phyloP scores from a whole-genome alignment of 31 red algal genomes.

The Pterothamnion heteromorphum region DNA sequence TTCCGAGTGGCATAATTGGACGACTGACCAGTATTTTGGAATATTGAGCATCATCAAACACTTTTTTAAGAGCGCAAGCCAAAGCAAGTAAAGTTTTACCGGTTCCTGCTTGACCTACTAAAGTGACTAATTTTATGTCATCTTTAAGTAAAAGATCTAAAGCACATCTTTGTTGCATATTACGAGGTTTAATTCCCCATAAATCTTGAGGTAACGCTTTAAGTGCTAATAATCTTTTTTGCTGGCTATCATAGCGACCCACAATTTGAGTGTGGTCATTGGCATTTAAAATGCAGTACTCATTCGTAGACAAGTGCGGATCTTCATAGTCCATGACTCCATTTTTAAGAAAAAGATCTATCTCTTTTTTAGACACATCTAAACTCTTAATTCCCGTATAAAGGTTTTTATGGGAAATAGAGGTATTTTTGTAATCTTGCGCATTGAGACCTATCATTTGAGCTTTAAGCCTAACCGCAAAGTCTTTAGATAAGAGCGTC shows the following conservation, averaged over 20 bases:
- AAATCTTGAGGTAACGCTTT: not conserved
- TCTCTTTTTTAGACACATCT: no score
- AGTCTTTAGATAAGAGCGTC: no score
- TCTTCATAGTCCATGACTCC: no score
- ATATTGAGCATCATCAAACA: constrained; percentile 14
- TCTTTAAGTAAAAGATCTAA: constrained; percentile 57
- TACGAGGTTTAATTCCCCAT: constrained; percentile 66
- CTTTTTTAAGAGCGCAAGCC: constrained; percentile 60
- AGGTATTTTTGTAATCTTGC: no score
- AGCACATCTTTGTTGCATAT: constrained; percentile 67
- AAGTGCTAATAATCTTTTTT: not conserved
- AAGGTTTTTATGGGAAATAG: no score
- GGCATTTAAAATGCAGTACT: not conserved
- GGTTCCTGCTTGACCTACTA: constrained; percentile 63
- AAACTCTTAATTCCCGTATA: no score
- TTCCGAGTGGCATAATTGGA: constrained; percentile 52
- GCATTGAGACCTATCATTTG: no score
- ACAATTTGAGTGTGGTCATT: not conserved
- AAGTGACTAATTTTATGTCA: constrained; percentile 55
- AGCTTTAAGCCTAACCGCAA: no score
- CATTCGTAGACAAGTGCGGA: no score
- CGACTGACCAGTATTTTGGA: constrained; percentile 40
- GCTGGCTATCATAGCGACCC: not conserved
- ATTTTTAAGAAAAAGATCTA: no score
- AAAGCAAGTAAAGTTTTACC: constrained; percentile 71